phyloP scores from a whole-genome alignment of 441 rosid genomes.

The Erodium chrysanthum region DNA sequence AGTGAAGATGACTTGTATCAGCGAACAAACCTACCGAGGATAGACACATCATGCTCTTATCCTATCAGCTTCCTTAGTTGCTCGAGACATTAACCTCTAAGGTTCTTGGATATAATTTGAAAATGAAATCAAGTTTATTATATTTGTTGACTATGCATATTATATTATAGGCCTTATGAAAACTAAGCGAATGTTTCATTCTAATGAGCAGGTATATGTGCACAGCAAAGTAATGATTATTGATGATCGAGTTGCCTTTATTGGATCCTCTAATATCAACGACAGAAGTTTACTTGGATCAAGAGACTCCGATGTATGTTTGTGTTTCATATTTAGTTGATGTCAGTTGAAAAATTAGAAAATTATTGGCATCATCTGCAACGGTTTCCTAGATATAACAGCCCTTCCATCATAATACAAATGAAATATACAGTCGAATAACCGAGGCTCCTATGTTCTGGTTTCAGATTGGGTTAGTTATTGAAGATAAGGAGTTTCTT shows the following conservation, averaged over 20 bases:
- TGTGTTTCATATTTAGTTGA: not conserved
- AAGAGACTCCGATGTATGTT: conserved; percentile 87
- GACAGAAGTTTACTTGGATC: conserved; percentile 98
- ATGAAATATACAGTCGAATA: not conserved
- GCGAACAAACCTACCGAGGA: not conserved
- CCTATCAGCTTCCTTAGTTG: not conserved
- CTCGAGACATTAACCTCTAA: not conserved
- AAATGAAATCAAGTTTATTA: not conserved
- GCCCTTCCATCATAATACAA: not conserved
- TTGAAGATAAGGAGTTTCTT: conserved; percentile 80
- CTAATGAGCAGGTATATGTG: conserved; percentile 63
- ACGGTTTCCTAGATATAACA: not conserved
- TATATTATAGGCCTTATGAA: not conserved
- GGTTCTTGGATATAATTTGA: not conserved
- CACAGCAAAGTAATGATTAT: conserved; percentile 92
- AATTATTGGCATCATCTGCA: not conserved
- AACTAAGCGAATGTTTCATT: not conserved
- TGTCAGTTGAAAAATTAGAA: not conserved
- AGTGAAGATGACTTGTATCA: not conserved
- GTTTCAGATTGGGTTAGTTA: conserved; percentile 68
- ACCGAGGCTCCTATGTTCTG: conserved; percentile 11
- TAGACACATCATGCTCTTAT: too few species aligned
- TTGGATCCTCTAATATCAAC: conserved; percentile 94
- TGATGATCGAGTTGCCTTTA: conserved; percentile 62
- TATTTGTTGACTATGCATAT: too few species aligned